phyloP scores from a whole-genome alignment of 306 rosid species.

The Medicago truncatula region DNA sequence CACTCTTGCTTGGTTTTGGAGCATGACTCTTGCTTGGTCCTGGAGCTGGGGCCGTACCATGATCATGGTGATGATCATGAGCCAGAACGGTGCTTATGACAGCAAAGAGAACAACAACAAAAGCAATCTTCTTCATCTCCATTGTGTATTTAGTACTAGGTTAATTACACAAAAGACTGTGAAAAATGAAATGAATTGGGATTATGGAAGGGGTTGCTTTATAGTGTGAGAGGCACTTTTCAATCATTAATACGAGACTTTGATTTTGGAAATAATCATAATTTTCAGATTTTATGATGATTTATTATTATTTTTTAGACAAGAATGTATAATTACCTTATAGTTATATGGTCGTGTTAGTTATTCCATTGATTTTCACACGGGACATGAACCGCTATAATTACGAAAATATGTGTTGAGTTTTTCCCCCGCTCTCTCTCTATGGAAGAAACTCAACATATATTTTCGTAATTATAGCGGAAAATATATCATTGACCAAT shows the following conservation, averaged over 20 bases:
- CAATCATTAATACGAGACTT: background rate
- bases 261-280: background rate
- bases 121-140: conserved; percentile 64
- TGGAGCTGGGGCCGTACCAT: background rate
- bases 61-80: conserved; percentile 25
- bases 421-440: too few species aligned
- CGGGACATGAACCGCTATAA: too few species aligned
- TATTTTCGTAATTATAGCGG: too few species aligned
- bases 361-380: too few species aligned
- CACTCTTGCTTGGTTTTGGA: conserved; percentile 43
- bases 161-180: background rate
- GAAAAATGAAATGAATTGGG: background rate
- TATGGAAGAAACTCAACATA: too few species aligned
- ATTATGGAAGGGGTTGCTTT: background rate
- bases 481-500: too few species aligned
- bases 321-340: too few species aligned
- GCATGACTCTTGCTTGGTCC: background rate
- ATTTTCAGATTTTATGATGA: too few species aligned
- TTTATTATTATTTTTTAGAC: too few species aligned
- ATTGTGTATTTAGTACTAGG: conserved; percentile 19
- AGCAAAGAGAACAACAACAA: conserved; percentile 46
- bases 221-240: background rate
- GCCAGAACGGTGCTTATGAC: conserved; percentile 52
- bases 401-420: too few species aligned
- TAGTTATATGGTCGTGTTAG: too few species aligned